Conservation (phyloP, 2,329 filamentous ascomycete species). For the Neophaeococcomyces aloes region DNA sequence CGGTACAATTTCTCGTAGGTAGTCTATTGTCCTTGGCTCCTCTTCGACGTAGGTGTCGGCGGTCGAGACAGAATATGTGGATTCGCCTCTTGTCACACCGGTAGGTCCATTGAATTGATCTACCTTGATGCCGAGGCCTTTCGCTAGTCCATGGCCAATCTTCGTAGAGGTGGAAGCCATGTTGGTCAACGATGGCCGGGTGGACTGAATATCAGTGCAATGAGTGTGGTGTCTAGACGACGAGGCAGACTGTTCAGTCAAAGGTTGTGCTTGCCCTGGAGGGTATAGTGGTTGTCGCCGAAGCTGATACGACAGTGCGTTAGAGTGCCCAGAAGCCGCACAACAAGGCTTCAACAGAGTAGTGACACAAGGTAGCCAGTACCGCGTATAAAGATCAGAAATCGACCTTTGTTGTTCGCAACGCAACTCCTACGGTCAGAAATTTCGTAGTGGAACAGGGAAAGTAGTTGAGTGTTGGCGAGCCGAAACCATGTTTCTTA, state of each 20-base stretch:
- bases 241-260: background rate
- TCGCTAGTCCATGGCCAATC: conserved; percentile 64
- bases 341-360: background rate
- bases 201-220: background rate
- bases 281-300: conserved; percentile 5
- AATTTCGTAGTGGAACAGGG: background rate
- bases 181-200: background rate
- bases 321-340: background rate
- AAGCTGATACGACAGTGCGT: background rate
- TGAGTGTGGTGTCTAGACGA: background rate
- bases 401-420: no score
- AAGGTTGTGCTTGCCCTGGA: conserved; percentile 5
- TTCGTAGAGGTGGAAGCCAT: conserved; percentile 37
- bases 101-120: conserved; percentile 47
- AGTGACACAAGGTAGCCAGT: background rate
- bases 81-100: conserved; percentile 67
- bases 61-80: conserved; percentile 61
- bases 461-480: background rate
- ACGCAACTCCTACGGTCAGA: no score
- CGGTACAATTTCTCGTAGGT: conserved; percentile 56
- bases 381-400: background rate
- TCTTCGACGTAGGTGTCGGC: conserved; percentile 73
- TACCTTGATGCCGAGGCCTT: conserved; percentile 71
- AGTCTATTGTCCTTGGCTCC: conserved; percentile 65
- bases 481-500: background rate